phyloP scores from a whole-genome alignment of 1,284 basidiomycete species.

The Tetrapyrgos nigripes region DNA sequence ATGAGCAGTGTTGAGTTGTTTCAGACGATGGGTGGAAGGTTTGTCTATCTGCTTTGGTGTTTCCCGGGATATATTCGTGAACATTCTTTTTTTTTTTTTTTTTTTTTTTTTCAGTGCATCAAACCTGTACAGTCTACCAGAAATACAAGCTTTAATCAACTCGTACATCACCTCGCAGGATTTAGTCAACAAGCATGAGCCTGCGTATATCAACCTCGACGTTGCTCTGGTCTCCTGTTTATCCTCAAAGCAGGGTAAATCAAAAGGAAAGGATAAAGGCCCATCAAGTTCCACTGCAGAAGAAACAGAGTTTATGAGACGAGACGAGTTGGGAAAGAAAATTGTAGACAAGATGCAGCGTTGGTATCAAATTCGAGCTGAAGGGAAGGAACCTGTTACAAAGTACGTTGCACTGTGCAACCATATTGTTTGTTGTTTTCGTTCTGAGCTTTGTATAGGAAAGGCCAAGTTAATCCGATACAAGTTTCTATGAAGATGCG shows the following conservation, averaged over 20 bases:
- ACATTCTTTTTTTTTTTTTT: too few species aligned
- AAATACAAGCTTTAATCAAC: constrained; percentile 65
- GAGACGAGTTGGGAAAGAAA: constrained; percentile 69
- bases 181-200: constrained; percentile 72
- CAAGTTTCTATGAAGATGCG: constrained; percentile 73
- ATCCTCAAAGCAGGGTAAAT: constrained; percentile 39
- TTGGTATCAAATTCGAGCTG: constrained; percentile 68
- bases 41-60: constrained; percentile 29
- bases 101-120: constrained; percentile 46
- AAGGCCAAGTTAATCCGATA: constrained; percentile 76
- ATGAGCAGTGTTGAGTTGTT: constrained; percentile 63
- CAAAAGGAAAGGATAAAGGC: constrained; percentile 28
- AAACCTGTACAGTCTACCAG: constrained; percentile 57
- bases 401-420: constrained; percentile 52
- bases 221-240: constrained; percentile 54
- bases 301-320: constrained; percentile 62
- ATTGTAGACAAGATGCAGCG: constrained; percentile 71
- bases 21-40: constrained; percentile 64
- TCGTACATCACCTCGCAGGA: constrained; percentile 64
- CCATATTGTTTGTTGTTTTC: background rate
- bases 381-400: constrained; percentile 55
- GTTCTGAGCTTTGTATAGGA: constrained; percentile 51
- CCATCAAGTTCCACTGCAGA: constrained; percentile 27
- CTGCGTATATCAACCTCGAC: constrained; percentile 75
- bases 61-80: background rate